Conservation (phyloP, 148 eudicot genomes). For the Chenopodium berlandieri region DNA sequence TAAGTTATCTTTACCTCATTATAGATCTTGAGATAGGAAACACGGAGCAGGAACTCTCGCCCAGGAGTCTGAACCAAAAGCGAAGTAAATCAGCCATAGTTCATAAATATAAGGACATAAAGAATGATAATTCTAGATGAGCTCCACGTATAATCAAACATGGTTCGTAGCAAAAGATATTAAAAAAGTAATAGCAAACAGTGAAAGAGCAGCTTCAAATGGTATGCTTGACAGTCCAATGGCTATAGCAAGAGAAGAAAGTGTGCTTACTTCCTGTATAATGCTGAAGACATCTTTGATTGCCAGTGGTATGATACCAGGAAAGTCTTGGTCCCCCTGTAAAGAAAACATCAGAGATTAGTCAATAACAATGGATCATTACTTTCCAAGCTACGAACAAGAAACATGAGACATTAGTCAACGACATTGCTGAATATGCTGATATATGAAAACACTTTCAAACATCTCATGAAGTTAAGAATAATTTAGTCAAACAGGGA, state of each 20-base stretch:
- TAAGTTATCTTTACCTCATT: constrained; percentile 67
- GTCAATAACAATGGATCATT: not conserved
- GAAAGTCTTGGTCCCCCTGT: constrained; percentile 90
- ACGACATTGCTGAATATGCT: not conserved
- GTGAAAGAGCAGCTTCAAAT: not conserved
- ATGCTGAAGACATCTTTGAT: constrained; percentile 98
- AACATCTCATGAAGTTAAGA: not conserved
- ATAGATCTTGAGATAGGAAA: constrained; percentile 94
- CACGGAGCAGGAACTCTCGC: constrained; percentile 89
- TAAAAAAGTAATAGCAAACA: not conserved
- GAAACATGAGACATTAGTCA: not conserved
- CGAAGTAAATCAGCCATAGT: constrained; percentile 12
- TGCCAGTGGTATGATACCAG: constrained; percentile 94
- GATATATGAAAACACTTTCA: not conserved
- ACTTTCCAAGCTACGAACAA: not conserved
- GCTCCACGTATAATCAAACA: not conserved
- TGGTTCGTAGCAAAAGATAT: not conserved
- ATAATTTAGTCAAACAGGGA: not conserved
- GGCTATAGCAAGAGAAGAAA: not conserved
- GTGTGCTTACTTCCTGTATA: constrained; percentile 86
- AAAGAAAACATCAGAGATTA: constrained; percentile 4
- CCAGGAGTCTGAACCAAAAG: constrained; percentile 79
- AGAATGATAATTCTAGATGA: not conserved
- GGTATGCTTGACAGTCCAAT: constrained; percentile 9
- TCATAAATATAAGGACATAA: constrained; percentile 10